Percentiles rank a stretch among this genome's conserved stretches.
phyloP scores from a whole-genome alignment of 441 rosid species.

The Mallotus repandus region DNA sequence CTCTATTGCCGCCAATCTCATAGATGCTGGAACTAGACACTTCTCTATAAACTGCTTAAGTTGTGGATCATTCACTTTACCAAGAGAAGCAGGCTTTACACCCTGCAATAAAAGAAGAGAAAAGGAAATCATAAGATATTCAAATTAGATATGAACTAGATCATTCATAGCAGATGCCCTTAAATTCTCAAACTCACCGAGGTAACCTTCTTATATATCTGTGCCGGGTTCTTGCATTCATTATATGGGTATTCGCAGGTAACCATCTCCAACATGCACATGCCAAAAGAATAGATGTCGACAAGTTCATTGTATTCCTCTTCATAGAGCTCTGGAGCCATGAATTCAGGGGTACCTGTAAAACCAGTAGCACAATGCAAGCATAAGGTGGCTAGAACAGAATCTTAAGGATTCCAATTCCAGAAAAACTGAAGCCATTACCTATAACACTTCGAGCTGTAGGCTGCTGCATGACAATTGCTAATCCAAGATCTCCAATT shows the following conservation, averaged over 20 bases:
- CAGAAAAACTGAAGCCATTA: conserved; percentile 30
- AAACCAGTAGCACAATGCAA: conserved; percentile 8
- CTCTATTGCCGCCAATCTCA: conserved; percentile 62
- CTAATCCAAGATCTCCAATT: conserved; percentile 89
- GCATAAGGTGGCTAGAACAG: neutral
- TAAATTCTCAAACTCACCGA: conserved; percentile 41
- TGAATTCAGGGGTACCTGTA: conserved; percentile 80
- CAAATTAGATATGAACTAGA: neutral
- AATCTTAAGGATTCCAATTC: neutral
- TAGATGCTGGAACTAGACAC: conserved; percentile 72
- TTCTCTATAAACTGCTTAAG: conserved; percentile 77
- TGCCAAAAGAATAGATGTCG: conserved; percentile 80
- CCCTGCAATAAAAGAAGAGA: conserved; percentile 44
- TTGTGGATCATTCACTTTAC: conserved; percentile 65
- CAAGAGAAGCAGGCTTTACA: conserved; percentile 71
- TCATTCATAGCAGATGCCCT: conserved; percentile 1
- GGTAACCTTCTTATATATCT: conserved; percentile 78
- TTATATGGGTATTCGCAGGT: conserved; percentile 77
- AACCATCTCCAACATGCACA: conserved; percentile 86
- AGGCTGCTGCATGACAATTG: conserved; percentile 79
- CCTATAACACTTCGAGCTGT: conserved; percentile 81
- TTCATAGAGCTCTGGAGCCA: conserved; percentile 93
- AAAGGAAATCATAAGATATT: neutral
- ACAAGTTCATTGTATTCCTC: conserved; percentile 85
- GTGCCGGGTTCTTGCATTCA: conserved; percentile 79